Evolutionary conservation across 1,284 basidiomycete genomes (phyloP), one percentile per base, ranked within the genome.

Genomic region (Puccinia coronata): DNA sequence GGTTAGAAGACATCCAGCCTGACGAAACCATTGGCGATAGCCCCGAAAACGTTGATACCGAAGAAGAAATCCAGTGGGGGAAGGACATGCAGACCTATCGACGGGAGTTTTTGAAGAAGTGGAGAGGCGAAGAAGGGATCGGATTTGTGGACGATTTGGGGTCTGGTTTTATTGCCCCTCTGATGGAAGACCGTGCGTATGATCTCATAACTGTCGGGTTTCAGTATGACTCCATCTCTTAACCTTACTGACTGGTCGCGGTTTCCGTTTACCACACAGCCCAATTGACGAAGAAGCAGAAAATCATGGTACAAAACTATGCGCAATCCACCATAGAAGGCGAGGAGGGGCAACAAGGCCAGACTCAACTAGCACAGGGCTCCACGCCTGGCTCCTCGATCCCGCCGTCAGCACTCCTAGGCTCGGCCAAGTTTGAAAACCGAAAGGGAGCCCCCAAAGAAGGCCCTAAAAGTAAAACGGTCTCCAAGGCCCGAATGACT

Each of bases 41-140:
- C 16, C 36, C 41, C 16, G 71, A 81, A 59, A 81, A 81, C 59
- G 51, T 81, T 1, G 80, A 81, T 47, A 65, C 71, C 23, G 80
- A 81, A 49, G 80, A 81, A 55, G 80, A 81, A 57, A 49, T 81
- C 28, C 31, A 75, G 28, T 81, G 80, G 80, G 80, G 80, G 5
- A 81, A 81, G 59, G 80, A 81, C 39, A 81, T 81, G 80, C 80
- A 81, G 55, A 31, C 34, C 16, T 81, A 75, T 70, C 43, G 80
- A 57, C 39, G 65, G 23, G 80, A 81, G 28, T 81, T 81, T 34
- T 61, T 81, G 16, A 81, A 81, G 47, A 81, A 75, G 53, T 81
- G 80, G 80, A 65, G 80, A 51, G 80, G 80, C 51, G 80, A 81
- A 47, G 80, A 81, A 69, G 80, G 80, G 8, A 81, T 81, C 51